A percentile compares a stretch with the other conserved stretches of the same genome.
phyloP scores from a whole-genome alignment of 2,329 filamentous ascomycete species.

The Pleomassaria siparia region DNA sequence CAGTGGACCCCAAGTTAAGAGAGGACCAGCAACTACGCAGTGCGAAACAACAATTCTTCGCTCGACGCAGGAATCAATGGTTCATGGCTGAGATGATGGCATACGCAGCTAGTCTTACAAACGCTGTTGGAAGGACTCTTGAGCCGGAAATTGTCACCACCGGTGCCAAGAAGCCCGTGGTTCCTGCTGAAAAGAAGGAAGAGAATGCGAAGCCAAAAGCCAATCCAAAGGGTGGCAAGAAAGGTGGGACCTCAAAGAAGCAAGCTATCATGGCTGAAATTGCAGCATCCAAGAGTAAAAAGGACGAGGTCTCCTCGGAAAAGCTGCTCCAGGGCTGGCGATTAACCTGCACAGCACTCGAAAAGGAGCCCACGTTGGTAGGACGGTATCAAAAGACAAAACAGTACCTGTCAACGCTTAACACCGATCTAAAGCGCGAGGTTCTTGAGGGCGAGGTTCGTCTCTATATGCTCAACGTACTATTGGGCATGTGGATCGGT shows the following conservation, averaged over 20 bases:
- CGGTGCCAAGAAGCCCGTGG: conserved; percentile 19
- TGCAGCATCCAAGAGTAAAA: conserved; percentile 45
- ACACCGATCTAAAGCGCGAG: conserved; percentile 41
- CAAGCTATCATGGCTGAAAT: conserved; percentile 49
- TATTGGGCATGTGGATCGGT: conserved; percentile 52
- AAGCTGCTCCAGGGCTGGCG: conserved; percentile 51
- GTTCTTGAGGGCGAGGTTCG: conserved; percentile 50
- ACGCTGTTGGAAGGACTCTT: conserved; percentile 62
- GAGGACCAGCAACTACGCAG: conserved; percentile 32
- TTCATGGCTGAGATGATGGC: conserved; percentile 68
- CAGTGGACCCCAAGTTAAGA: conserved; percentile 46
- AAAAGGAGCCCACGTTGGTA: conserved; percentile 47
- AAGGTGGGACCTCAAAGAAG: conserved; percentile 40
- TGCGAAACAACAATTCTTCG: conserved; percentile 40
- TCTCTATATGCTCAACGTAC: conserved; percentile 52
- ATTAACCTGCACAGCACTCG: conserved; percentile 48
- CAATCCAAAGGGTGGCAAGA: conserved; percentile 26
- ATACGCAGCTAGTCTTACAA: conserved; percentile 71
- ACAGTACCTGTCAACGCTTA: conserved; percentile 50
- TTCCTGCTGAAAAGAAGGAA: conserved; percentile 18
- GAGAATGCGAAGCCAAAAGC: conserved; percentile 25
- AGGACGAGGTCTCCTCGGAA: conserved; percentile 44
- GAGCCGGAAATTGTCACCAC: conserved; percentile 66
- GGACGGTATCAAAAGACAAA: conserved; percentile 53
- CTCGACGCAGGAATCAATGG: conserved; percentile 58